phyloP scores from a whole-genome alignment of 331 rosid genomes.

The Phaseolus coccineus region DNA sequence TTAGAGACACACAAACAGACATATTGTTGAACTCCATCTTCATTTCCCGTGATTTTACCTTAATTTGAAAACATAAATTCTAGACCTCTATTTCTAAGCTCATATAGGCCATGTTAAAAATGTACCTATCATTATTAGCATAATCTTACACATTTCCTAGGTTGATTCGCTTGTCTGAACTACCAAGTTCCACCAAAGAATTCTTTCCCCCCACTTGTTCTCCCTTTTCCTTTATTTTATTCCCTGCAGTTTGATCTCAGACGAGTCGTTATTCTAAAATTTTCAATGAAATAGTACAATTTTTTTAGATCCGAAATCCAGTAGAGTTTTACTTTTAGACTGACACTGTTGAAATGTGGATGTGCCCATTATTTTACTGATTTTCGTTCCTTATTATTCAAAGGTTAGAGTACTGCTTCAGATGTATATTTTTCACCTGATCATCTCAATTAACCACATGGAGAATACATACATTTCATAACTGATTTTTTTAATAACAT shows the following conservation, averaged over 20 bases:
- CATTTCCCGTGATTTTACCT: background rate
- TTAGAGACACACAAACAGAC: background rate
- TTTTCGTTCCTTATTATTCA: background rate
- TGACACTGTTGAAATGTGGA: background rate
- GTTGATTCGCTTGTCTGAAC: slow-evolving; percentile 2
- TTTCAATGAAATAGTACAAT: background rate
- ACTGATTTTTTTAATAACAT: too few species aligned
- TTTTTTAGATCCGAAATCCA: background rate
- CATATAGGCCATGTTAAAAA: background rate
- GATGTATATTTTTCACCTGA: background rate
- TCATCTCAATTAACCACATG: background rate
- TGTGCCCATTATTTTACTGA: background rate
- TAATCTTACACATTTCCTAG: background rate
- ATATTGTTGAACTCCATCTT: background rate
- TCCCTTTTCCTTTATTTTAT: slow-evolving; percentile 8
- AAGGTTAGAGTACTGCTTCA: background rate
- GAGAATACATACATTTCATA: too few species aligned
- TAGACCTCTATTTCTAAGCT: background rate
- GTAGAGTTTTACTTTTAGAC: background rate
- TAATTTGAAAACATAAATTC: background rate
- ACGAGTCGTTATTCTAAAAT: background rate
- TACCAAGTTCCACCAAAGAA: background rate
- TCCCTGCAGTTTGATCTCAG: slow-evolving; percentile 7
- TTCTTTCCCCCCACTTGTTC: slow-evolving; percentile 17
- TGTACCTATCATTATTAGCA: background rate